Evolutionary conservation across 73 alveolate species (phyloP).

Genomic region (Paramecium sonneborni): DNA sequence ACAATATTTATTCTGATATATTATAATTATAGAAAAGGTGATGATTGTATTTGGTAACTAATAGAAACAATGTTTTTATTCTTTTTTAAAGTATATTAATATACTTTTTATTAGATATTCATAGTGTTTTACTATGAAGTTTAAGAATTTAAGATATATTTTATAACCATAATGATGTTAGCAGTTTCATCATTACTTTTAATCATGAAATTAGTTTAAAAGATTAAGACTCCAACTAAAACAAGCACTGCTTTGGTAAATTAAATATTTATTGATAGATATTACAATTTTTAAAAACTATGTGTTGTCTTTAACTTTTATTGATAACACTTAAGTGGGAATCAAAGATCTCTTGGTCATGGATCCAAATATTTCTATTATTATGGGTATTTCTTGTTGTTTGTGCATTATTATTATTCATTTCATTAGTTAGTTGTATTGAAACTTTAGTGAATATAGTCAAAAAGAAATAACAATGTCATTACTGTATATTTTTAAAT

Average conservation of each 20-base stretch:
- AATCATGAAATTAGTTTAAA: background rate
- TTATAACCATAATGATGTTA: constrained; percentile 43
- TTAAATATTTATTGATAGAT: background rate
- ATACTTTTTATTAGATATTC: background rate
- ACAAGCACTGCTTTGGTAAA: constrained; percentile 7
- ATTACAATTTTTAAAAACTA: constrained; percentile 2
- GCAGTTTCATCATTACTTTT: constrained; percentile 10
- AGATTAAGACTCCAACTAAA: background rate
- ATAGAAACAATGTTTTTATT: constrained; percentile 56
- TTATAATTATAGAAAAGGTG: constrained; percentile 46
- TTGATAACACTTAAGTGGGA: constrained; percentile 48
- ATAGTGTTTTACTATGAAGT: constrained; percentile 55
- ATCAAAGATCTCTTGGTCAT: constrained; percentile 12
- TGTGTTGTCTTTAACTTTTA: constrained; percentile 30
- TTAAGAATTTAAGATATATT: constrained; percentile 21
- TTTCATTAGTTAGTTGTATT: constrained; percentile 4
- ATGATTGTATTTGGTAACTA: constrained; percentile 51
- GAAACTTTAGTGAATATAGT: background rate
- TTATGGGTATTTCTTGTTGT: constrained; percentile 41
- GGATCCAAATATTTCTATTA: constrained; percentile 22
- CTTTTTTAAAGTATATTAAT: constrained; percentile 25
- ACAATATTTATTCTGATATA: constrained; percentile 50
- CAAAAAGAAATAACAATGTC: background rate
- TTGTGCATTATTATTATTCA: background rate
- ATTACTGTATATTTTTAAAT: background rate